Evolutionary conservation across 257 asterid species (phyloP), one percentile per base, ranked within the genome.

Genomic region (Oldenlandia corymbosa): DNA sequence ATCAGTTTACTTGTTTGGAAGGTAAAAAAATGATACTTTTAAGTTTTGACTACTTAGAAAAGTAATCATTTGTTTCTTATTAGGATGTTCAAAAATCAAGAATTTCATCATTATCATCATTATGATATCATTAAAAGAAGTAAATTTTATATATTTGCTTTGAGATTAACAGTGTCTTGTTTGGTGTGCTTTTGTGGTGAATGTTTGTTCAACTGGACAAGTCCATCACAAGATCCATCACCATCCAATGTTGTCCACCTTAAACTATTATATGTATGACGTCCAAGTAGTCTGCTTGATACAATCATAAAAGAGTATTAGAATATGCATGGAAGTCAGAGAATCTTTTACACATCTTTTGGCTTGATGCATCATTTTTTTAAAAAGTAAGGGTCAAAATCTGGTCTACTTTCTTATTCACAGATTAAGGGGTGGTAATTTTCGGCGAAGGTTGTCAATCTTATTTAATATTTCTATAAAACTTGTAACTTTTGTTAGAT

Each of bases 1-100:
- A 84, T 89, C 82, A 87, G 85, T 81, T 79, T 89, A 17, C 97
- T 89, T 83, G 86, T 89, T 70, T 89, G 97, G 97, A 89, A 89
- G 97, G 97, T 89, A 77, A 65, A 5, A 41, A 45, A n/a, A n/a
- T n/a, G n/a, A n/a, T n/a, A n/a, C n/a, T n/a, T n/a, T n/a, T n/a
- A n/a, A n/a, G n/a, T 52, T 73, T 56, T n/a, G 50, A 12, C 39
- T 58, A 18, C 66, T 51, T 49, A 39, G 45, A n/a, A 41, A 3
- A 41, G 45, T 41, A 9, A 34, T 34, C 6, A 34, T 34, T 34
- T 9, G 9, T 34, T 34, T 9, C 39, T 17, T n/a, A 27, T 8
- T 56, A 5, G 13, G 42, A 13, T 32, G 17, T 17, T 45, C 50
- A 45, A 10, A 45, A 45, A 16, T 18, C 50, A 45, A 45, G 10